phyloP scores from a whole-genome alignment of 805 yeast species.

The Yamadazyma scolyti region DNA sequence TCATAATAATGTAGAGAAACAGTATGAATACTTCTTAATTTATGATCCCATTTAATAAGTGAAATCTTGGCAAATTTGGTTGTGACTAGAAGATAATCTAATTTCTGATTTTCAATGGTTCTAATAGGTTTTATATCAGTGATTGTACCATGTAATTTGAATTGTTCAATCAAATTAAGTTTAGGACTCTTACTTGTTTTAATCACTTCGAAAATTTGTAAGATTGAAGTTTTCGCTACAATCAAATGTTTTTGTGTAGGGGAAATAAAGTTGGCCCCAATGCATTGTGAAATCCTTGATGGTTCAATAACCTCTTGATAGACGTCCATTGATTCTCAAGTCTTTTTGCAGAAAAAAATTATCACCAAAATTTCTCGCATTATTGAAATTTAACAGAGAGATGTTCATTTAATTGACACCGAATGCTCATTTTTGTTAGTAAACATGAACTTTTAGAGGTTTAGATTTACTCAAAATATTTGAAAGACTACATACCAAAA shows the following conservation, averaged over 20 bases:
- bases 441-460: no score
- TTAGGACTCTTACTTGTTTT: conserved; percentile 20
- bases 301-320: conserved; percentile 77
- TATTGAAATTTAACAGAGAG: no score
- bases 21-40: conserved; percentile 55
- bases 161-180: conserved; percentile 52
- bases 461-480: no score
- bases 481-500: no score
- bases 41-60: conserved; percentile 65
- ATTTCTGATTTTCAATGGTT: conserved; percentile 41
- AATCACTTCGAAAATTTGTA: conserved; percentile 56
- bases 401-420: no score
- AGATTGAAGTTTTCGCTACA: conserved; percentile 64
- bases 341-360: no score
- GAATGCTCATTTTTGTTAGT: no score
- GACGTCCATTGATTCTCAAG: conserved; percentile 66
- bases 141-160: conserved; percentile 66
- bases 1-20: conserved; percentile 86
- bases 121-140: conserved; percentile 52
- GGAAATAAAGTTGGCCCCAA: conserved; percentile 50
- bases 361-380: no score
- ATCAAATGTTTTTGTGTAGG: conserved; percentile 51
- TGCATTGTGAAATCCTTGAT: conserved; percentile 60
- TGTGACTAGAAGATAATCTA: conserved; percentile 62
- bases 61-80: conserved; percentile 78